phyloP scores from a whole-genome alignment of 371 early-diverging fungal species.

The Syncephalastrum monosporum region DNA sequence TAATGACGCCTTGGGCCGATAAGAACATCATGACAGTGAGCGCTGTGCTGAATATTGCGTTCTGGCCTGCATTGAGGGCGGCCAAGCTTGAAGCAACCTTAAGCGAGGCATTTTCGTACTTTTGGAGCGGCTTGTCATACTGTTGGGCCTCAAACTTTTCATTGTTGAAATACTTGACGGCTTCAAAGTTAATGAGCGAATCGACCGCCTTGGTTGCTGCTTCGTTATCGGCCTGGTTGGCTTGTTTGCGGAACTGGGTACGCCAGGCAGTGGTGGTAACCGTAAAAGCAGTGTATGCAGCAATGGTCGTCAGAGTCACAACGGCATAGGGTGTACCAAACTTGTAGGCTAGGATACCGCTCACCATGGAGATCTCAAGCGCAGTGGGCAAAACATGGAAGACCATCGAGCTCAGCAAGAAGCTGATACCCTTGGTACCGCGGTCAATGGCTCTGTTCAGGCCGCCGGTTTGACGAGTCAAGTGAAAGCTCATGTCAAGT shows the following conservation, averaged over 20 bases:
- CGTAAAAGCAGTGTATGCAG: conserved; percentile 87
- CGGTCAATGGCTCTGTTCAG: conserved; percentile 94
- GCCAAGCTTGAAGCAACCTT: conserved; percentile 87
- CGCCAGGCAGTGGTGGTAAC: conserved; percentile 83
- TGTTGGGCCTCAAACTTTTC: conserved; percentile 83
- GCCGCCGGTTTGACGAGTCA: conserved; percentile 93
- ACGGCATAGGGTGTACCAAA: conserved; percentile 85
- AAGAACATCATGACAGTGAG: conserved; percentile 93
- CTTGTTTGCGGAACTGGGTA: conserved; percentile 83
- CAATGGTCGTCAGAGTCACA: conserved; percentile 85
- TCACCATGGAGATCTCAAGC: conserved; percentile 93
- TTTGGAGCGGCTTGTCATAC: conserved; percentile 81
- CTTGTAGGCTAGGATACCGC: conserved; percentile 86
- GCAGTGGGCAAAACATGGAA: conserved; percentile 93
- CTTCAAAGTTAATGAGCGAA: conserved; percentile 92
- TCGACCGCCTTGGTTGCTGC: conserved; percentile 92
- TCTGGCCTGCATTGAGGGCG: conserved; percentile 92
- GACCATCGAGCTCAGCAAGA: conserved; percentile 87
- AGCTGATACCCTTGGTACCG: conserved; percentile 97
- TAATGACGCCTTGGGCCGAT: conserved; percentile 83
- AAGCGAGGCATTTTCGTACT: conserved; percentile 91
- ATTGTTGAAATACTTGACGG: conserved; percentile 94
- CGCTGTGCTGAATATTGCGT: conserved; percentile 85
- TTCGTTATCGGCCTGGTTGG: conserved; percentile 93
- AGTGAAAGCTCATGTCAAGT: conserved; percentile 87